These are phyloP conservation scores for Candida germanica DNA, from an alignment of 805 yeast genomes.

Conservation along the genomic window DNA sequence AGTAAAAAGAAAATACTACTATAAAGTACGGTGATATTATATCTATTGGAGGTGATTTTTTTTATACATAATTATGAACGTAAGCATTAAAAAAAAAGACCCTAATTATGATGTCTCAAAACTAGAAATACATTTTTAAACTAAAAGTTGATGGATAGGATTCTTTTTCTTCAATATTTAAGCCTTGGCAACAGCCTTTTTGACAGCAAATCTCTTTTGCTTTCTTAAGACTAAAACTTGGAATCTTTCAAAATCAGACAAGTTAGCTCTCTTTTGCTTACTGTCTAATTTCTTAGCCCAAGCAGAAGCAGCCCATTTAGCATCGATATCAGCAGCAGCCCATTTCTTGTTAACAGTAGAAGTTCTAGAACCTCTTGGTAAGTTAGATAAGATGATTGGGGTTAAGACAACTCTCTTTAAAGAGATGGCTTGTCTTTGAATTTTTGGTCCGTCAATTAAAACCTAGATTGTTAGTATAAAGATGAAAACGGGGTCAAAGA, in stretches of 20 bases:
- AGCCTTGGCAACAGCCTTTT: slow-evolving; percentile 97
- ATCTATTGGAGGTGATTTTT: slow-evolving; percentile 15
- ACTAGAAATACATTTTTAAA: slow-evolving; percentile 24
- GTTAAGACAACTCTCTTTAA: slow-evolving; percentile 90
- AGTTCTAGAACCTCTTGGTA: slow-evolving; percentile 95
- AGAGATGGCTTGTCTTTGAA: slow-evolving; percentile 88
- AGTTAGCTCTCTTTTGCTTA: slow-evolving; percentile 88
- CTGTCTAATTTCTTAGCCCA: slow-evolving; percentile 99
- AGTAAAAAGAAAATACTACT: too few species aligned
- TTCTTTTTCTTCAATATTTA: slow-evolving; percentile 36
- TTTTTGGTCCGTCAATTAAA: slow-evolving; percentile 95
- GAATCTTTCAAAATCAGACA: slow-evolving; percentile 99
- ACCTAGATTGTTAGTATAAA: slow-evolving; percentile 49
- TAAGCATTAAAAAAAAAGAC: slow-evolving; percentile 27
- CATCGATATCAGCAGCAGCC: slow-evolving; percentile 82
- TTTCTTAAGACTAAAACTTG: slow-evolving; percentile 96
- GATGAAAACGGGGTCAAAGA: too few species aligned
- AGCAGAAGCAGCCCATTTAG: slow-evolving; percentile 88
- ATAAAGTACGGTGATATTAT: slow-evolving; percentile 11
- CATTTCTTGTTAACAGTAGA: slow-evolving; percentile 86
- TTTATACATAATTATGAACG: slow-evolving; percentile 21
- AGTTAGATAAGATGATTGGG: slow-evolving; percentile 76
- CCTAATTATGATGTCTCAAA: slow-evolving; percentile 21
- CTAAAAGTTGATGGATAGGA: slow-evolving; percentile 13
- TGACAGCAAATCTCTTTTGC: slow-evolving; percentile 93